Conservation (phyloP, 1,284 basidiomycete species). For the Rhodotorula sp. region DNA sequence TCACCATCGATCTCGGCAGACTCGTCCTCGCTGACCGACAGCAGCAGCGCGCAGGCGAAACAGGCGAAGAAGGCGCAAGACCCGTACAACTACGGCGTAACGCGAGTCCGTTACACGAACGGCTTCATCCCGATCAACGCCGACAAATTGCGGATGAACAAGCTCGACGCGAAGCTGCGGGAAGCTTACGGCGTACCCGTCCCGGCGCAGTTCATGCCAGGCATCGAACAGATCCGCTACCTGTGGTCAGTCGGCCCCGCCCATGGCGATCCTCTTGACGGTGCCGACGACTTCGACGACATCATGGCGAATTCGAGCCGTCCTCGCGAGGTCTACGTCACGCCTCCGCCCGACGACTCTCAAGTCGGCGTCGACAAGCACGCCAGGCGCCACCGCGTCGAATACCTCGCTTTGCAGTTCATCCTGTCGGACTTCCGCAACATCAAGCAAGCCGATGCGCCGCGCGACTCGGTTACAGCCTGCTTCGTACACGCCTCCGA, state of each 20-base stretch:
- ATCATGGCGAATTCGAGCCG: neutral
- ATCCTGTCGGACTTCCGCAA: constrained; percentile 46
- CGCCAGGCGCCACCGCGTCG: constrained; percentile 41
- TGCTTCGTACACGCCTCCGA: constrained; percentile 45
- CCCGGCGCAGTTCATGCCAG: neutral
- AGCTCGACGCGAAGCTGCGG: neutral
- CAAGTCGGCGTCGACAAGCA: constrained; percentile 30
- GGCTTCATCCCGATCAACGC: constrained; percentile 13
- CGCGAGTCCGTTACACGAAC: neutral
- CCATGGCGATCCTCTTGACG: neutral
- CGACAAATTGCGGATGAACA: neutral
- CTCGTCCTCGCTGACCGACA: neutral
- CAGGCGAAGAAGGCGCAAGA: constrained; percentile 1
- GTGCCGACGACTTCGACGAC: constrained; percentile 17
- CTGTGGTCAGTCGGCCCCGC: constrained; percentile 8
- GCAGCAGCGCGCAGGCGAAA: constrained; percentile 33
- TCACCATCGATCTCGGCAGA: neutral
- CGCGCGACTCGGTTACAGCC: constrained; percentile 42
- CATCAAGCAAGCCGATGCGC: constrained; percentile 45
- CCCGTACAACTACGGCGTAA: constrained; percentile 10
- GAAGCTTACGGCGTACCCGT: neutral
- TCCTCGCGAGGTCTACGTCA: constrained; percentile 16
- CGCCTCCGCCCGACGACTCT: neutral
- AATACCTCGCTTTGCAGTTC: constrained; percentile 47
- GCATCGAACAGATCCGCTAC: neutral